These are phyloP conservation scores for Colletotrichum salicis DNA, from an alignment of 2,329 filamentous ascomycete genomes.

Conservation along the genomic window DNA sequence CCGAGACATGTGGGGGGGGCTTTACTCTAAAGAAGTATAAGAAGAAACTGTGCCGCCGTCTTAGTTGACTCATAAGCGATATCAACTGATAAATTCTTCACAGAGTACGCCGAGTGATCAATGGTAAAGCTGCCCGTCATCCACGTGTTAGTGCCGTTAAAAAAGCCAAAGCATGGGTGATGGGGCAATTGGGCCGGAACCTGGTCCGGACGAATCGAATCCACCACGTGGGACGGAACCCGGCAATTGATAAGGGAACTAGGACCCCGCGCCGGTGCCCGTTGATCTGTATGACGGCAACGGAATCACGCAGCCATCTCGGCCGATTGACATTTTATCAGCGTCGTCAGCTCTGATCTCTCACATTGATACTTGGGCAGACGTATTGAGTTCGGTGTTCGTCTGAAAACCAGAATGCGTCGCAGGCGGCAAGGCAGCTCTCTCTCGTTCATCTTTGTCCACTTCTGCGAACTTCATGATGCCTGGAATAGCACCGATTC, in stretches of 20 bases:
- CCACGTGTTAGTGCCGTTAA: slow-evolving; percentile 13
- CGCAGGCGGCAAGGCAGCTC: not conserved
- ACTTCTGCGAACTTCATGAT: not conserved
- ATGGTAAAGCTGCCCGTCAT: not conserved
- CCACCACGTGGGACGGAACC: slow-evolving; percentile 30
- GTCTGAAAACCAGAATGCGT: not conserved
- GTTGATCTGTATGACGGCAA: not conserved
- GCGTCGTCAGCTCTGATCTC: not conserved
- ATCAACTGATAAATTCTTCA: not conserved
- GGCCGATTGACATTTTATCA: not conserved
- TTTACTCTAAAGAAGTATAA: not conserved
- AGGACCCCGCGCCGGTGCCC: not conserved
- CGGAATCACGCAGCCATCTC: not conserved
- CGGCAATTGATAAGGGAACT: slow-evolving; percentile 23
- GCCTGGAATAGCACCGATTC: not conserved
- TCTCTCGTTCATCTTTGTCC: not conserved
- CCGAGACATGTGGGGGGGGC: not conserved
- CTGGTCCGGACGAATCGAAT: slow-evolving; percentile 21
- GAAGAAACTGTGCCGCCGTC: too few species aligned
- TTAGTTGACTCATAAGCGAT: not conserved
- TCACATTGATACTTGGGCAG: not conserved
- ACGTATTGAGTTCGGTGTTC: not conserved
- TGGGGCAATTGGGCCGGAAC: not conserved
- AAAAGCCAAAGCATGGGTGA: too few species aligned
- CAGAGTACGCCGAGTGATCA: not conserved